Base-by-base conservation (phyloP, 495 filamentous ascomycete genomes). In the Xylaria venustula region DNA sequence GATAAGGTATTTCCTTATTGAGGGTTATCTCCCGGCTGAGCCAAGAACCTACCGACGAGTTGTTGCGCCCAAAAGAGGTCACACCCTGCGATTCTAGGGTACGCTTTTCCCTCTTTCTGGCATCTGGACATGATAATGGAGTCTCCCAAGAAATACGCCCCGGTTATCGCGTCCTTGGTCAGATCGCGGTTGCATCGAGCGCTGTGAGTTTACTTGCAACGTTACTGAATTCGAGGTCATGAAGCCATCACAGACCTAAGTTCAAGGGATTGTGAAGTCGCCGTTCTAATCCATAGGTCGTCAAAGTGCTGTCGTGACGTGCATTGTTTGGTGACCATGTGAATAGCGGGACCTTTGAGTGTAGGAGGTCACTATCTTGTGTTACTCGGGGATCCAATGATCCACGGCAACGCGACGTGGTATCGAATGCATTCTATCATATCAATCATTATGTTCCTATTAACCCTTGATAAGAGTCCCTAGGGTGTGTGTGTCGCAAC, bases 1-100 rank as follows among this genome's bases (percentile, higher is more conserved):
- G 57, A 60, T 60, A 52, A 60, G 37, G 25, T 59, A 45, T 37
- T 60, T 60, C 57, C 57, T 52, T 25, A 44, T 60, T 52, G 4
- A 37, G 57, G n/a, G 22, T 17, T 52, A 34, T 52, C n/a, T 44
- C 36, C 56, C 46, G 46, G 8, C 47, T 44, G 9, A 25, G 46
- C 56, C 56, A 59, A 32, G 50, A 11, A 59, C 19, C 19, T 49
- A 15, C 48, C 25, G 37, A 47, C 52, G 54, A 48, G 37, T 32
- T 42, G 34, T 32, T 59, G 56, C 44, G 40, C 34, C 36, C 47
- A 51, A 51, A 26, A 26, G 34, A 52, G 34, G 57, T 60, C 57
- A 60, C 57, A 47, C 48, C 14, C 15, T 52, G n/a, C 40, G 37
- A 42, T 22, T 9, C 32, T 25, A 48, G 50, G 15, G 7, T 28